These are phyloP conservation scores for Candida bentonensis DNA, from an alignment of 805 yeast species.

Conservation along the genomic window DNA sequence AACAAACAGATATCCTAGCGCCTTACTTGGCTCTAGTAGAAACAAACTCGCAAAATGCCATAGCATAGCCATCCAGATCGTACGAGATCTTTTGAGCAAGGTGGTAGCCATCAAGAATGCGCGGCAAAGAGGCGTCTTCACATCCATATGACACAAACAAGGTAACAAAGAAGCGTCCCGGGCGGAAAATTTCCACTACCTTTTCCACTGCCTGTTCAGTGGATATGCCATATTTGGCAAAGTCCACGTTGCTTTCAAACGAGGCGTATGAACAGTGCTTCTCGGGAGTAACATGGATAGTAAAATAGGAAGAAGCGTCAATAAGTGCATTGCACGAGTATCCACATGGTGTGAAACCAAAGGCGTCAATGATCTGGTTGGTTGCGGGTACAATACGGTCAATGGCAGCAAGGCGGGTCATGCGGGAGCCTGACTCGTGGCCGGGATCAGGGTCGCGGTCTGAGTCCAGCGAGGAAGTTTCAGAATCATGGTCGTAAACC, in stretches of 20 bases:
- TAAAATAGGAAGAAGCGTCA: constrained; percentile 50
- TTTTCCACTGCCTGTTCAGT: constrained; percentile 43
- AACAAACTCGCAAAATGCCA: constrained; percentile 1
- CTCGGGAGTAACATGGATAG: constrained; percentile 92
- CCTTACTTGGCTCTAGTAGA: not conserved
- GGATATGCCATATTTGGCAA: constrained; percentile 24
- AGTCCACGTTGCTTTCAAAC: constrained; percentile 76
- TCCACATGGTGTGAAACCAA: constrained; percentile 89
- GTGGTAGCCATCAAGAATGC: not conserved
- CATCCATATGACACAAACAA: constrained; percentile 29
- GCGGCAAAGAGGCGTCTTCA: constrained; percentile 1
- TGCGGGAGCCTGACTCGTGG: constrained; percentile 61
- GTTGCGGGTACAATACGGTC: constrained; percentile 38
- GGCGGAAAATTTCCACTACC: constrained; percentile 54
- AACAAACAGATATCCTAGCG: not conserved
- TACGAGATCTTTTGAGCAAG: not conserved
- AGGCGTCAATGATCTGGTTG: constrained; percentile 51
- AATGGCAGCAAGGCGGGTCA: constrained; percentile 49
- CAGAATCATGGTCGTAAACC: constrained; percentile 5
- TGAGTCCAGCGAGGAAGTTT: constrained; percentile 18
- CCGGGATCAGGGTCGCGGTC: constrained; percentile 56
- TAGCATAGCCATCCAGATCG: constrained; percentile 1
- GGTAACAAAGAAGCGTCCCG: constrained; percentile 58
- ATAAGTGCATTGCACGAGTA: constrained; percentile 77
- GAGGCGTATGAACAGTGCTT: constrained; percentile 91